A percentile compares a stretch with the other conserved stretches of the same genome.
Conservation (phyloP, 2,329 filamentous ascomycete genomes). For the Aspergillus persii region DNA sequence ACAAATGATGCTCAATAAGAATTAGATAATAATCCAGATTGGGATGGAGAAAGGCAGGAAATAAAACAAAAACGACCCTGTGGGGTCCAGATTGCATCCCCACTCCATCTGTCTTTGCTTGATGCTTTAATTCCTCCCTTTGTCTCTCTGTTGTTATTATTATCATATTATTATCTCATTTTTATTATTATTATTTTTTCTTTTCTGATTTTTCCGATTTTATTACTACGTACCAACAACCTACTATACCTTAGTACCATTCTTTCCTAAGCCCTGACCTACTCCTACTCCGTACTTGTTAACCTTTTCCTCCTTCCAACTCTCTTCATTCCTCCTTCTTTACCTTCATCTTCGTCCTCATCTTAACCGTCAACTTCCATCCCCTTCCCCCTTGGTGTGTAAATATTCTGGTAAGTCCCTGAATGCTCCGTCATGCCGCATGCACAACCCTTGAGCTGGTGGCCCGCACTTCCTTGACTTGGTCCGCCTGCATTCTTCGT, state of each 20-base stretch:
- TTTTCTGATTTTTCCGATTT: too few relatives aligned
- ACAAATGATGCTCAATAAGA: slow-evolving; percentile 1
- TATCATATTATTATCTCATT: background rate
- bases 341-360: background rate
- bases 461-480: slow-evolving; percentile 2
- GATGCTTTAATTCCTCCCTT: slow-evolving; percentile 8
- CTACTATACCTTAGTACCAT: background rate
- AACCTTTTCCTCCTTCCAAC: slow-evolving; percentile 3
- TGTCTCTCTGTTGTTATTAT: slow-evolving; percentile 2
- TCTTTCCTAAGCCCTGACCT: background rate
- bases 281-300: background rate
- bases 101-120: slow-evolving; percentile 17
- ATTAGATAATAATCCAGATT: slow-evolving; percentile 9
- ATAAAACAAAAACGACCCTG: slow-evolving; percentile 15
- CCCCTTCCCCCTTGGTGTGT: background rate
- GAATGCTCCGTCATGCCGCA: slow-evolving; percentile 1
- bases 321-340: background rate
- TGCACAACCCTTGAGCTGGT: background rate
- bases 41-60: slow-evolving; percentile 11
- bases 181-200: too few relatives aligned
- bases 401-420: background rate
- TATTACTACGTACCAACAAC: too few relatives aligned
- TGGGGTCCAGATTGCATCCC: slow-evolving; percentile 20
- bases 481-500: slow-evolving; percentile 17
- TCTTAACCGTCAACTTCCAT: too few relatives aligned